Conservation (phyloP, 352 stramenopile species). For the Aphanomyces astaci region DNA sequence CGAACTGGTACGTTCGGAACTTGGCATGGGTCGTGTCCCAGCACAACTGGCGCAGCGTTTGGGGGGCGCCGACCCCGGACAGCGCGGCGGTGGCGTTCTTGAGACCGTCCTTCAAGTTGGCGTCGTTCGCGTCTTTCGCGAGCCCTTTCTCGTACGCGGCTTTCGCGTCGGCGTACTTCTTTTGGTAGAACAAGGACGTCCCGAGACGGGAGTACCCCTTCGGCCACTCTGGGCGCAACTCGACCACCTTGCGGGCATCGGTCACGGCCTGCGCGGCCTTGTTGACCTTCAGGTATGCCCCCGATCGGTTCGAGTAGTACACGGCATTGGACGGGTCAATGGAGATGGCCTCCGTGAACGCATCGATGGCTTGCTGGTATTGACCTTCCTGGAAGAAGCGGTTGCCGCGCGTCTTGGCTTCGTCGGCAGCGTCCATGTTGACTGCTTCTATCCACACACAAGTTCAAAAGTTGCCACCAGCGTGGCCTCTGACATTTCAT, state of each 20-base stretch:
- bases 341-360: constrained; percentile 74
- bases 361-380: constrained; percentile 53
- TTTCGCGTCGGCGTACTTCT: constrained; percentile 59
- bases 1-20: constrained; percentile 70
- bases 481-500: background rate
- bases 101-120: constrained; percentile 61
- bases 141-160: constrained; percentile 75
- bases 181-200: constrained; percentile 56
- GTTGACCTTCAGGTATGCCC: constrained; percentile 68
- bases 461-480: background rate
- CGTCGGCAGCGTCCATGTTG: constrained; percentile 37
- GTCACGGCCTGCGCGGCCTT: constrained; percentile 53
- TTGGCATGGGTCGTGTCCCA: constrained; percentile 47
- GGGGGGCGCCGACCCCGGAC: constrained; percentile 16
- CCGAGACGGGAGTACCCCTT: constrained; percentile 85
- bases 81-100: constrained; percentile 24
- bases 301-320: constrained; percentile 59
- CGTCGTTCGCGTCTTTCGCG: constrained; percentile 47
- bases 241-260: constrained; percentile 74
- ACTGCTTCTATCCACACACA: background rate
- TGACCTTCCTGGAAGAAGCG: constrained; percentile 60
- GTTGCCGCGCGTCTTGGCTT: constrained; percentile 85
- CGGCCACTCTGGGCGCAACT: constrained; percentile 65
- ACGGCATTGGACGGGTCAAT: constrained; percentile 35
- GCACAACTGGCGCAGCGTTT: constrained; percentile 42